Evolutionary conservation across 805 yeast species (phyloP), one percentile per base, ranked within the genome.

Genomic region (Ogataea ganodermae): DNA sequence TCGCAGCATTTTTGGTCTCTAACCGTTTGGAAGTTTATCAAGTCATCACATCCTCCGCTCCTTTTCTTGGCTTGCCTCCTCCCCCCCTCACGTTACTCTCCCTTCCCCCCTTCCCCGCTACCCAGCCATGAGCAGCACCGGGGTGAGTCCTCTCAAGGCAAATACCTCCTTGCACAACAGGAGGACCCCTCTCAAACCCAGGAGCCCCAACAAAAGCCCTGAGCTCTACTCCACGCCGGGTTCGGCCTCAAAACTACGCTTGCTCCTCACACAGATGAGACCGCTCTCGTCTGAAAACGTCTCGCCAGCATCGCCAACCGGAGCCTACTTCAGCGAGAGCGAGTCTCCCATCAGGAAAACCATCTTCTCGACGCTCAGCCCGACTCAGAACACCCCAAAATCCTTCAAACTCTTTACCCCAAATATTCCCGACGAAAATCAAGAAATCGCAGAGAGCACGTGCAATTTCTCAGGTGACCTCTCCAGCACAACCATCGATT

Each of bases 281-380:
- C 16, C 32, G 5, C 5, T 9, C 3, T 18, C 42, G 5, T 16
- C 23, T 7, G 36, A 28, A 28, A 36, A 40, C 16, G 6, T 40
- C 14, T 28, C 36, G 17, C 14, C 43, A 23, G 28, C 12, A 6
- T n/a, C 17, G 4, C 4, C 17, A 9, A 14, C 4, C 6, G 33
- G 33, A n/a, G 28, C 27, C 16, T 40, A 32, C 16, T 40, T 35
- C 21, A 28, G 26, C 22, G 48, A 49, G 35, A 31, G 45, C 3
- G 54, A 50, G 18, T 47, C 54, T 3, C 54, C 54, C 13, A 26
- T 50, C 7, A 50, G 44, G 13, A 41, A 45, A 20, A 46, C 30
- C 14, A 35, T 46, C 10, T 44, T 52, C 24, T 26, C 26, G 7
- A 48, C 28, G 32, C 35, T 44, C 17, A 50, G 54, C 24, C 54